These are phyloP conservation scores for Penicillium sp. DNA, from an alignment of 2,329 filamentous ascomycete genomes.

Conservation along the genomic window DNA sequence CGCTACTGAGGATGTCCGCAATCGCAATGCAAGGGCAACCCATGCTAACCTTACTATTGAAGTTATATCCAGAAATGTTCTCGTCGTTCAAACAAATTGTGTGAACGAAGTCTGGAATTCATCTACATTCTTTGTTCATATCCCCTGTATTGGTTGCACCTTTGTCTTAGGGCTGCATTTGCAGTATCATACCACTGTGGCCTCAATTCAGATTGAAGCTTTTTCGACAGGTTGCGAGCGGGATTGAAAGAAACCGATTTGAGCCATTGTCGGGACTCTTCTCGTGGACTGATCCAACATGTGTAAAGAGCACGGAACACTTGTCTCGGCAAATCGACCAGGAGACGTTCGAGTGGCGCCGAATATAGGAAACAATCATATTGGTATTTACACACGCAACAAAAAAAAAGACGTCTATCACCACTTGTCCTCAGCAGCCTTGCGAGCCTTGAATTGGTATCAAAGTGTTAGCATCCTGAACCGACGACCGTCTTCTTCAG, in stretches of 20 bases:
- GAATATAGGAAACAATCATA: slow-evolving; percentile 33
- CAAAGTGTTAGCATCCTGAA: slow-evolving; percentile 8
- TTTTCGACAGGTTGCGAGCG: neutral
- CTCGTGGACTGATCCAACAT: slow-evolving; percentile 16
- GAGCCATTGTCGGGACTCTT: slow-evolving; percentile 6
- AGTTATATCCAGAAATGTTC: too few species aligned
- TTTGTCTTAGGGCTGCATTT: too few species aligned
- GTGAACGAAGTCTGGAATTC: too few species aligned
- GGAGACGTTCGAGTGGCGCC: slow-evolving; percentile 31
- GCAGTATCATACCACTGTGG: too few species aligned
- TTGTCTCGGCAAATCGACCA: slow-evolving; percentile 19
- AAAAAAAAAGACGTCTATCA: slow-evolving; percentile 28
- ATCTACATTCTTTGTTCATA: too few species aligned
- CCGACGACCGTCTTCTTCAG: too few species aligned
- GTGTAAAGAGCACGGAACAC: slow-evolving; percentile 11
- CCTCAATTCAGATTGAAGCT: too few species aligned
- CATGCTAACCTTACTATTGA: neutral
- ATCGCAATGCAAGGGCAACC: slow-evolving; percentile 13
- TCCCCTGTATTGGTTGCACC: too few species aligned
- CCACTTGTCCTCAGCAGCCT: slow-evolving; percentile 39
- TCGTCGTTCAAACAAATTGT: too few species aligned
- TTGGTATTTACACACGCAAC: slow-evolving; percentile 41
- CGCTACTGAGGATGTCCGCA: slow-evolving; percentile 4
- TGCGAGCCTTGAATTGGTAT: slow-evolving; percentile 36
- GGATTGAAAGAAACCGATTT: slow-evolving; percentile 1